Evolutionary conservation across 305 asterid genomes (phyloP).

Genomic region (Rubia tinctorum): DNA sequence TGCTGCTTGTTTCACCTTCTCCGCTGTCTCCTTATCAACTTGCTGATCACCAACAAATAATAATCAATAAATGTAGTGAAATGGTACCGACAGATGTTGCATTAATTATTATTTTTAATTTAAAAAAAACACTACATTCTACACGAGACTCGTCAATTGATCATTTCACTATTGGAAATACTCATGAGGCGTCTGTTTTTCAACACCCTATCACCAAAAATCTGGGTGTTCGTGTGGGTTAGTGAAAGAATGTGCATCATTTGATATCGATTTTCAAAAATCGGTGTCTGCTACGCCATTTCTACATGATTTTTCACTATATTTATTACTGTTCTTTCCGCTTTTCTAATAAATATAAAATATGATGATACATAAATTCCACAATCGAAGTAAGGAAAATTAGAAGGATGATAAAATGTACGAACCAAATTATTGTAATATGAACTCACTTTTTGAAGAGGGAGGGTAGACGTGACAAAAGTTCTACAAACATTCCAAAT

Average conservation of each 20-base stretch:
- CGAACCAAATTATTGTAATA: background rate
- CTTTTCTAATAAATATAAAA: background rate
- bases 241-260: too few species aligned
- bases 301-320: too few species aligned
- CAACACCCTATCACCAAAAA: too few species aligned
- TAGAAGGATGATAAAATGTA: background rate
- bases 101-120: too few species aligned
- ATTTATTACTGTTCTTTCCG: background rate
- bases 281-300: too few species aligned
- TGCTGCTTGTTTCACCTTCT: slow-evolving; percentile 63
- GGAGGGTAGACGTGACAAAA: slow-evolving; percentile 48
- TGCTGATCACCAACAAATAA: slow-evolving; percentile 14
- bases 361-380: background rate
- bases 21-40: slow-evolving; percentile 62
- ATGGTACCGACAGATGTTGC: too few species aligned
- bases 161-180: too few species aligned
- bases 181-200: too few species aligned
- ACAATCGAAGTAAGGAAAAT: background rate
- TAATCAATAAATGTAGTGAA: background rate
- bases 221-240: too few species aligned
- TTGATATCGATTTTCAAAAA: too few species aligned
- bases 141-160: too few species aligned
- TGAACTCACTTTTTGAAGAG: slow-evolving; percentile 44
- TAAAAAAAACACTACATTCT: too few species aligned
- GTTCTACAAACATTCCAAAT: slow-evolving; percentile 36